Conservation (phyloP, 1,284 basidiomycete genomes). For the Tetrapyrgos nigripes region DNA sequence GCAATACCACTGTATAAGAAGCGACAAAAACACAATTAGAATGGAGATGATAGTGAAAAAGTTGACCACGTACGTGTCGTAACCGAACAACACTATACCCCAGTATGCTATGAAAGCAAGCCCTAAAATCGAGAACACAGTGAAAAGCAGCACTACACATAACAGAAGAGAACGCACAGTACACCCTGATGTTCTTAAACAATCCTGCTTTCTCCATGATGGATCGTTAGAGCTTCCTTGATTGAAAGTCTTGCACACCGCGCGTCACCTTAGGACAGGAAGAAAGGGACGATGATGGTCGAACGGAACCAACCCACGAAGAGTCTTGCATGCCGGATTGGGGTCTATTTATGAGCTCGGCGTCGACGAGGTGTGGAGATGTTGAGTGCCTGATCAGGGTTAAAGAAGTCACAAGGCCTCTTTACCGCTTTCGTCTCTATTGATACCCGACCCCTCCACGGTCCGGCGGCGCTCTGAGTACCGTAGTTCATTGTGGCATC, state of each 20-base stretch:
- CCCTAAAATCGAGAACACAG: conserved; percentile 44
- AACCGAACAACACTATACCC: conserved; percentile 83
- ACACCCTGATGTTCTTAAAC: conserved; percentile 13
- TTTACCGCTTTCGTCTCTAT: too few relatives aligned
- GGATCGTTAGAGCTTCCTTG: background rate
- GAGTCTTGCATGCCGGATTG: background rate
- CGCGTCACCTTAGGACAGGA: background rate
- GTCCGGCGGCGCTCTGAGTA: too few relatives aligned
- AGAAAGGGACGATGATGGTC: background rate
- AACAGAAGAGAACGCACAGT: conserved; percentile 6
- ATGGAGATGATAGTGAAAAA: background rate
- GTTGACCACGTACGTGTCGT: conserved; percentile 62
- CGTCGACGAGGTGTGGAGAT: background rate
- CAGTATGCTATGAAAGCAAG: conserved; percentile 77
- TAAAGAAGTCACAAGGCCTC: background rate
- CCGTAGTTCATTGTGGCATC: too few relatives aligned
- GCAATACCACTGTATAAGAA: conserved; percentile 33
- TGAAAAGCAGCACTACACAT: background rate
- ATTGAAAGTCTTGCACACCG: background rate
- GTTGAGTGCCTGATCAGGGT: background rate
- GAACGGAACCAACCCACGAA: background rate
- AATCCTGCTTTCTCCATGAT: background rate
- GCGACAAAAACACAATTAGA: conserved; percentile 9
- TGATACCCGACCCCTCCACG: too few relatives aligned
- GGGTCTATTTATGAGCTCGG: background rate